Conservation (phyloP, 306 rosid species). For the Datisca glomerata region DNA sequence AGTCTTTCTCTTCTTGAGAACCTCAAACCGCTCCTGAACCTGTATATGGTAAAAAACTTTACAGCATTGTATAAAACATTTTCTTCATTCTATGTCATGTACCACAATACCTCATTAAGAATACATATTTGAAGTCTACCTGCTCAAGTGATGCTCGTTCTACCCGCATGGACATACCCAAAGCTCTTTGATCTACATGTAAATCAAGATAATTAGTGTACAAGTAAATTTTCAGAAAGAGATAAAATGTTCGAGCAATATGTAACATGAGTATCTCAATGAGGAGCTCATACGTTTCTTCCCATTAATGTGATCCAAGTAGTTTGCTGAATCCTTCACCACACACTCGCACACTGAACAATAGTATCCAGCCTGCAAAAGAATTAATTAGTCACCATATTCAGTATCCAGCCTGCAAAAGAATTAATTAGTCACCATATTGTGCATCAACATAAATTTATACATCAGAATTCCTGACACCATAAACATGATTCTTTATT, state of each 20-base stretch:
- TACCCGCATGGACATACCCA: constrained; percentile 99
- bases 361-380: constrained; percentile 83
- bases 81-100: constrained; percentile 1
- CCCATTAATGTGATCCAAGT: constrained; percentile 97
- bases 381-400: neutral
- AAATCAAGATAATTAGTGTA: neutral
- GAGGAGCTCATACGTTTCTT: constrained; percentile 75
- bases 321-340: constrained; percentile 98
- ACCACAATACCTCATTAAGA: too few species aligned
- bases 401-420: too few species aligned
- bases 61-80: constrained; percentile 2
- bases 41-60: constrained; percentile 27
- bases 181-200: constrained; percentile 95
- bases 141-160: constrained; percentile 92
- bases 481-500: neutral
- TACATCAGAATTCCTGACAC: too few species aligned
- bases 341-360: constrained; percentile 97
- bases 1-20: constrained; percentile 75
- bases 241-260: neutral
- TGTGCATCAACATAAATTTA: neutral
- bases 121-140: constrained; percentile 34
- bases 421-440: neutral
- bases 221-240: constrained; percentile 9
- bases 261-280: neutral
- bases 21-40: constrained; percentile 90